phyloP scores from a whole-genome alignment of 805 yeast species.

The Candida orba region DNA sequence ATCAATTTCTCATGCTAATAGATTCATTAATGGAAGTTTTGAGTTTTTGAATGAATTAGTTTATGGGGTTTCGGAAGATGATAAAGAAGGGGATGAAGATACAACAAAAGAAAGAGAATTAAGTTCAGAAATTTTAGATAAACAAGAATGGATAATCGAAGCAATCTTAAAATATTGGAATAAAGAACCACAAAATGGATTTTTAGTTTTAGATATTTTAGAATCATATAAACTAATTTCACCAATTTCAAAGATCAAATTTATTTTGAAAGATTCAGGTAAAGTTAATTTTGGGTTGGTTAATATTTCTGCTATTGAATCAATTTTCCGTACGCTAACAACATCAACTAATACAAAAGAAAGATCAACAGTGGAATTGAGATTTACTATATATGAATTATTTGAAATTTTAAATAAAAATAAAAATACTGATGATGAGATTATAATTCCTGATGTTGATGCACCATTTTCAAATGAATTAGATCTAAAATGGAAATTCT shows the following conservation, averaged over 20 bases:
- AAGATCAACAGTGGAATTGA: slow-evolving; percentile 20
- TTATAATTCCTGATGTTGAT: slow-evolving; percentile 20
- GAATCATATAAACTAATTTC: slow-evolving; percentile 37
- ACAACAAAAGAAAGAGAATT: neutral
- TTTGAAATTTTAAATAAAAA: slow-evolving; percentile 17
- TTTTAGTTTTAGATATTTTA: slow-evolving; percentile 47
- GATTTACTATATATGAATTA: slow-evolving; percentile 23
- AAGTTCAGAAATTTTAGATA: slow-evolving; percentile 14
- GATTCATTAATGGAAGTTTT: slow-evolving; percentile 38
- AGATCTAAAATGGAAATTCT: slow-evolving; percentile 37
- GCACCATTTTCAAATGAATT: slow-evolving; percentile 25
- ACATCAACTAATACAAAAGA: slow-evolving; percentile 18
- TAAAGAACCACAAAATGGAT: slow-evolving; percentile 57
- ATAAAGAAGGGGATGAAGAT: neutral
- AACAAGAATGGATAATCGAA: slow-evolving; percentile 41
- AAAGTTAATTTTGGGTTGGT: slow-evolving; percentile 30
- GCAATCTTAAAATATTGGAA: slow-evolving; percentile 61
- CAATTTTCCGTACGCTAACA: slow-evolving; percentile 30
- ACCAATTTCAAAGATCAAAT: slow-evolving; percentile 34
- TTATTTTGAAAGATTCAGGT: slow-evolving; percentile 32
- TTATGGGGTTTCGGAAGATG: neutral
- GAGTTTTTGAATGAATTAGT: slow-evolving; percentile 30
- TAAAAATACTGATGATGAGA: slow-evolving; percentile 18
- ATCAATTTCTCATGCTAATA: slow-evolving; percentile 71
- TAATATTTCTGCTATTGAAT: slow-evolving; percentile 40